Evolutionary conservation across 148 eudicot genomes (phyloP), one percentile per base, ranked within the genome.

Genomic region (Bassia scoparia): DNA sequence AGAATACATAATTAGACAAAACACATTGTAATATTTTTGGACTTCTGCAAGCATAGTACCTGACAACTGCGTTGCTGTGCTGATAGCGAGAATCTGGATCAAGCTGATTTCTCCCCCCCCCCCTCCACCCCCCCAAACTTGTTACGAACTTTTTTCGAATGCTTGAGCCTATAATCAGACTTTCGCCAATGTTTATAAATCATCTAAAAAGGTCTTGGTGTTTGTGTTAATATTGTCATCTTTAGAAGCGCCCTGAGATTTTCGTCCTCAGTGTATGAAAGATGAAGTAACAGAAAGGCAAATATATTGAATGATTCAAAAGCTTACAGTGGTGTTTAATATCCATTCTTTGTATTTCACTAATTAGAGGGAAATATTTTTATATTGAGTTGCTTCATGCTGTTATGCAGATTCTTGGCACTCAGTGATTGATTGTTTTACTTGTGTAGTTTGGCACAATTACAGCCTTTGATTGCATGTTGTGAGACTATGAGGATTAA

Each of bases 381-480:
- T 30, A 16, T n/a, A 23, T 7, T 62, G 4, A 54, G 49, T 65
- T 26, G n/a, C 38, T n/a, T 61, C 27, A 52, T 73, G 27, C 15
- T n/a, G n/a, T 75, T 23, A 23, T 58, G 34, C 34, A 48, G 48
- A 26, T 29, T 61, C 75, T 64, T 76, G 33, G 21, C 60, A 38
- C 49, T 79, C 14, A 44, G n/a, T 38, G 68, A 66, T 43, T 71
- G 24, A 6, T 74, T 44, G 46, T 60, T 38, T 17, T 55, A 74
- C 64, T n/a, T 81, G 31, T 87, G 79, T 81, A 95, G 99, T 95
- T 38, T 95, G 99, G 99, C 99, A 95, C 86, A 95, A 95, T 73
- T 95, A 92, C 83, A 95, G 99, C n/a, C 84, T 95, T 95, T 82
- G 99, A 95, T 81, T 86, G 84, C 85, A 95, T 74, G 81, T 95